phyloP scores from a whole-genome alignment of 805 yeast species.

The Komagataella pseudopastoris region DNA sequence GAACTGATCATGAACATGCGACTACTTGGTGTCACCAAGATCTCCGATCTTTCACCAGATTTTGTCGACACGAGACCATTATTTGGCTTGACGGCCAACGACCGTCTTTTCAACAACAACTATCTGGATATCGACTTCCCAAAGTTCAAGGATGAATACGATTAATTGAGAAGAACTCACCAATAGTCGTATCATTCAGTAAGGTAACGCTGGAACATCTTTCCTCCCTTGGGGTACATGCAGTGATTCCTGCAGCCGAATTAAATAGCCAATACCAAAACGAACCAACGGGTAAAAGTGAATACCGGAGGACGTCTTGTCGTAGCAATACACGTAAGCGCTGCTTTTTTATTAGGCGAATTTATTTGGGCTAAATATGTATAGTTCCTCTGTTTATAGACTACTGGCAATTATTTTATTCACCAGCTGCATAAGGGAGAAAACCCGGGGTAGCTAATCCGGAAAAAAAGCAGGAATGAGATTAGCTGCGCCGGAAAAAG shows the following conservation, averaged over 20 bases:
- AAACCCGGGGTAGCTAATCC: not conserved
- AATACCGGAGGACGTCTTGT: no score
- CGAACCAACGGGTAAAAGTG: no score
- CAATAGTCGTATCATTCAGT: not conserved
- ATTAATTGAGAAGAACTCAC: not conserved
- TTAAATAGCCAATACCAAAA: no score
- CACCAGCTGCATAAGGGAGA: not conserved
- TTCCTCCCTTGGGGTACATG: no score
- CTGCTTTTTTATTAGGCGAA: no score
- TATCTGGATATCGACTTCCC: constrained; percentile 17
- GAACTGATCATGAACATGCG: constrained; percentile 74
- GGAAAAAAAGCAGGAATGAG: not conserved
- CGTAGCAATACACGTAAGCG: no score
- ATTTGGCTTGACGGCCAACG: constrained; percentile 18
- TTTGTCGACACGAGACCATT: constrained; percentile 40
- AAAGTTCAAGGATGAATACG: constrained; percentile 14
- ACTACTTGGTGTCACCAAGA: constrained; percentile 52
- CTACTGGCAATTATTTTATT: not conserved
- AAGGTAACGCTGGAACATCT: no score
- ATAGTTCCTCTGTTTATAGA: not conserved
- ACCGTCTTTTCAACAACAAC: constrained; percentile 14
- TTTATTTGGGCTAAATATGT: no score
- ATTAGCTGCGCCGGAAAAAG: not conserved
- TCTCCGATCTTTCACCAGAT: constrained; percentile 45
- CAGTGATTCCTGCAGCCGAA: no score